phyloP scores from a whole-genome alignment of 2,329 filamentous ascomycete genomes.

The Diaporthe sp. region DNA sequence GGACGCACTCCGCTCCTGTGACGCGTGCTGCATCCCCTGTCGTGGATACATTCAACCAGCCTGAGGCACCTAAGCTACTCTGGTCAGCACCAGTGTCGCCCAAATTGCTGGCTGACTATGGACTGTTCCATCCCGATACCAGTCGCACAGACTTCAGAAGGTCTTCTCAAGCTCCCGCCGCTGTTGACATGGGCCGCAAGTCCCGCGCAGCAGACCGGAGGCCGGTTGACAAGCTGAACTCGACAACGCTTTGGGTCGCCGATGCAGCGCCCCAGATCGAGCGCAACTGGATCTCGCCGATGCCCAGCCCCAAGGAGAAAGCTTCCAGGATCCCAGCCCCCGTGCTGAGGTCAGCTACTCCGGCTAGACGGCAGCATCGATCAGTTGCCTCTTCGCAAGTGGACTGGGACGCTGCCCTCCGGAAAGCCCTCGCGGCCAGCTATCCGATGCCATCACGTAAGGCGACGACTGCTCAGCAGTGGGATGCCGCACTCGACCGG shows the following conservation, averaged over 20 bases:
- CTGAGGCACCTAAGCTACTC: conserved; percentile 7
- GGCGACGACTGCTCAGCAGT: conserved; percentile 34
- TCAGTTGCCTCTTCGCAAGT: background rate
- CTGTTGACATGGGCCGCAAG: conserved; percentile 48
- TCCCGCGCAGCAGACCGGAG: conserved; percentile 45
- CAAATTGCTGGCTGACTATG: conserved; percentile 36
- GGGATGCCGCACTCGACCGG: conserved; percentile 24
- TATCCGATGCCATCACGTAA: conserved; percentile 45
- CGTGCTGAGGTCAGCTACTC: conserved; percentile 13
- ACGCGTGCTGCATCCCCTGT: background rate
- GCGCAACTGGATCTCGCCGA: conserved; percentile 48
- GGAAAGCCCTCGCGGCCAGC: conserved; percentile 51
- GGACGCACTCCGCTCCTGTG: background rate
- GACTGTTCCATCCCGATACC: conserved; percentile 46
- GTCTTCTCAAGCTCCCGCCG: conserved; percentile 50
- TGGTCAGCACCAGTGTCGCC: conserved; percentile 42
- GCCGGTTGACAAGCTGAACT: conserved; percentile 47
- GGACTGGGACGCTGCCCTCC: conserved; percentile 56
- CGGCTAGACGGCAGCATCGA: conserved; percentile 45
- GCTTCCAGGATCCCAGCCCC: background rate
- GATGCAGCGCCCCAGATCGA: conserved; percentile 19
- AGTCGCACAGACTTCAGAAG: conserved; percentile 47
- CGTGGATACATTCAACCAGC: background rate
- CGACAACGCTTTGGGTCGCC: conserved; percentile 47
- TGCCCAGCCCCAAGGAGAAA: conserved; percentile 17